Evolutionary conservation across 2,329 filamentous ascomycete genomes (phyloP).

Genomic region (Penicillium sp.): DNA sequence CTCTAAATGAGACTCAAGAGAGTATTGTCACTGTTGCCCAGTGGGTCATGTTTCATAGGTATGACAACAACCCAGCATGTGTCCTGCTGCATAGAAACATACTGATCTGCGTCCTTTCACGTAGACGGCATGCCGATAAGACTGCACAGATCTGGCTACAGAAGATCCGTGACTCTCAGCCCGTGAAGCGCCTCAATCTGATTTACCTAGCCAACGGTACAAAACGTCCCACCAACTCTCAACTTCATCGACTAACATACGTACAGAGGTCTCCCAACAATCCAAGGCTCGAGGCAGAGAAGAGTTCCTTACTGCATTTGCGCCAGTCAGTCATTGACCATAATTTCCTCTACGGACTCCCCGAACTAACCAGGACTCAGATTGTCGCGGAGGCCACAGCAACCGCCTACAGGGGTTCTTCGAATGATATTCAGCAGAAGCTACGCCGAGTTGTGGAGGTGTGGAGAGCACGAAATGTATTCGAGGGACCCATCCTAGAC

Average conservation of each 20-base stretch:
- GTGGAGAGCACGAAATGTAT: conserved; percentile 84
- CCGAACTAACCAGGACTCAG: conserved; percentile 35
- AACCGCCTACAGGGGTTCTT: conserved; percentile 85
- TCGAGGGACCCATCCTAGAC: conserved; percentile 75
- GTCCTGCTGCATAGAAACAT: background rate
- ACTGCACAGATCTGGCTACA: conserved; percentile 92
- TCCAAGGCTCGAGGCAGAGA: conserved; percentile 89
- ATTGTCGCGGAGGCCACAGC: conserved; percentile 88
- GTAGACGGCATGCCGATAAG: conserved; percentile 84
- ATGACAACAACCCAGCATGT: conserved; percentile 28
- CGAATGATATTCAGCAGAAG: conserved; percentile 83
- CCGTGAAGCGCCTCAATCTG: conserved; percentile 82
- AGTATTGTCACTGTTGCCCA: conserved; percentile 94
- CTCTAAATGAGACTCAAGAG: conserved; percentile 95
- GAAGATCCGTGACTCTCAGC: conserved; percentile 80
- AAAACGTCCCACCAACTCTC: conserved; percentile 20
- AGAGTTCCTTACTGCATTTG: conserved; percentile 89
- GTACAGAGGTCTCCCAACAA: conserved; percentile 87
- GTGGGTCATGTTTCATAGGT: conserved; percentile 99
- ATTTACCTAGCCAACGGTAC: conserved; percentile 94
- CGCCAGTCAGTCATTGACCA: conserved; percentile 56
- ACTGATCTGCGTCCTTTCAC: conserved; percentile 17
- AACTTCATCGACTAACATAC: conserved; percentile 19
- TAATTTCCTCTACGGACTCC: background rate
- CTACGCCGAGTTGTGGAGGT: conserved; percentile 88